Conservation (phyloP, 2,329 filamentous ascomycete species). For the Xylariaceae sp. region DNA sequence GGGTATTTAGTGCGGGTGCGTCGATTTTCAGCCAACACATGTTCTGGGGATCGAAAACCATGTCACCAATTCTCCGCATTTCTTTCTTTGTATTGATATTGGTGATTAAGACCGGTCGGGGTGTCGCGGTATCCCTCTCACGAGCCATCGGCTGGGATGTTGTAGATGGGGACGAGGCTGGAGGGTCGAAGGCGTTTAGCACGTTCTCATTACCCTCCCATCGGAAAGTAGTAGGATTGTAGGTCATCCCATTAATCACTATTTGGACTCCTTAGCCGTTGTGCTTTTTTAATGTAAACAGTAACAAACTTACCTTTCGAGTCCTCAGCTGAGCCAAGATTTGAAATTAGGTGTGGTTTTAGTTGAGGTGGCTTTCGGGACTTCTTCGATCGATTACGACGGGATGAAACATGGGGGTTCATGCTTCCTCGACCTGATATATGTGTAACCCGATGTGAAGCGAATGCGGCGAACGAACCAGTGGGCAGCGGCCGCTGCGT, state of each 20-base stretch:
- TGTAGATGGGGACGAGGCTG: constrained; percentile 50
- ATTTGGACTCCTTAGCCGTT: not conserved
- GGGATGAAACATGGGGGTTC: constrained; percentile 40
- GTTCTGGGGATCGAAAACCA: constrained; percentile 94
- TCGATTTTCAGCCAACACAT: constrained; percentile 95
- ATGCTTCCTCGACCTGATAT: constrained; percentile 46
- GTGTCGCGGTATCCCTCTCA: constrained; percentile 55
- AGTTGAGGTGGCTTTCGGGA: constrained; percentile 50
- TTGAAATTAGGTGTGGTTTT: constrained; percentile 86
- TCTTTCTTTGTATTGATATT: constrained; percentile 81
- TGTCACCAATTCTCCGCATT: constrained; percentile 90
- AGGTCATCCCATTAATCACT: constrained; percentile 94
- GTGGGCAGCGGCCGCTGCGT: constrained; percentile 25
- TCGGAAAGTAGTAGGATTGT: constrained; percentile 76
- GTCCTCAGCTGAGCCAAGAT: constrained; percentile 67
- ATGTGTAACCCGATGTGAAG: constrained; percentile 50
- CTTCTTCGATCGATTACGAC: constrained; percentile 49
- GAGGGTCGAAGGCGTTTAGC: constrained; percentile 68
- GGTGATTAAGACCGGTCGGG: constrained; percentile 76
- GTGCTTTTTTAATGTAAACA: not conserved
- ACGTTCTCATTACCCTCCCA: constrained; percentile 98
- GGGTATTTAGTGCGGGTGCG: constrained; percentile 40
- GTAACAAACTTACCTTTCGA: constrained; percentile 62
- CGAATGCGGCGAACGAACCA: constrained; percentile 49
- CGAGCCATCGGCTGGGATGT: constrained; percentile 41